phyloP scores from a whole-genome alignment of 257 asterid species.

The Ocimum tenuiflorum region DNA sequence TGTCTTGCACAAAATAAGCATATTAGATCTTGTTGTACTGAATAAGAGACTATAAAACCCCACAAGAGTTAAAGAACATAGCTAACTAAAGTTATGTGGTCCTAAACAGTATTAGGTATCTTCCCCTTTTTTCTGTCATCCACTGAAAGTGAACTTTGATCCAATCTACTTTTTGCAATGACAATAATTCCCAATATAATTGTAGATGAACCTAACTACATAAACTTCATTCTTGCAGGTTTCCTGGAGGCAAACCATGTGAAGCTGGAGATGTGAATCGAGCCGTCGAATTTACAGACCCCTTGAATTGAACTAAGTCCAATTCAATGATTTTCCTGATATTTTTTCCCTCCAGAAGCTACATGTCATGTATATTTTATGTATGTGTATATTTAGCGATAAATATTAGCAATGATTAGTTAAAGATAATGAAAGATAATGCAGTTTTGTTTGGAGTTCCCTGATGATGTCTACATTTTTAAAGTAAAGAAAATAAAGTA shows the following conservation, averaged over 20 bases:
- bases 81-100: conserved; percentile 25
- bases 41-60: conserved; percentile 23
- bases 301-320: conserved; percentile 19
- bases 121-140: conserved; percentile 29
- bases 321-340: conserved; percentile 18
- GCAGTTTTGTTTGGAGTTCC: conserved; percentile 14
- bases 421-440: conserved; percentile 16
- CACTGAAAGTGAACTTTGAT: conserved; percentile 25
- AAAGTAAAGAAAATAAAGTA: background rate
- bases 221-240: conserved; percentile 34
- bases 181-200: conserved; percentile 5
- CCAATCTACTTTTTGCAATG: conserved; percentile 13
- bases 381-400: conserved; percentile 24
- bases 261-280: conserved; percentile 66
- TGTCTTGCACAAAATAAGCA: conserved; percentile 7
- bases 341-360: conserved; percentile 15
- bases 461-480: background rate
- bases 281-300: background rate
- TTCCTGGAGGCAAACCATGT: conserved; percentile 39
- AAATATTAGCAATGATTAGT: conserved; percentile 29
- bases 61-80: conserved; percentile 13
- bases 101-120: conserved; percentile 29
- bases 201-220: background rate
- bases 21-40: background rate
- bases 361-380: conserved; percentile 27